Evolutionary conservation across 75 land plant genomes (phyloP), one percentile per base, ranked within the genome.

Genomic region (Picea glauca): DNA sequence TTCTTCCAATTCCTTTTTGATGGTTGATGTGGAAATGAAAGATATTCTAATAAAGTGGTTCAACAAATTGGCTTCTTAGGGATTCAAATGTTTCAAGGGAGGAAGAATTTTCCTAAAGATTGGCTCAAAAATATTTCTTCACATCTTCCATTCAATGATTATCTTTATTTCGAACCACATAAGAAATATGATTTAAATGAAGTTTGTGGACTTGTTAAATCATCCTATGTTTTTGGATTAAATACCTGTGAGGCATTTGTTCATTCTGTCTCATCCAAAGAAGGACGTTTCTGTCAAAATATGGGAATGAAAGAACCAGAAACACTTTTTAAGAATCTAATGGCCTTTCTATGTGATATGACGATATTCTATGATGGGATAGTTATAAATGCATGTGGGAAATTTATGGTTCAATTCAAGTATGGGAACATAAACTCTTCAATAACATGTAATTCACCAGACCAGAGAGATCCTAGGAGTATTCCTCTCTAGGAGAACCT

Each of bases 21-120:
- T n/a, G n/a, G n/a, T n/a, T n/a, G n/a, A n/a, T n/a, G 91, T 8
- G 92, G 90, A 60, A 92, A 92, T 86, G 91, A 90, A 18, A 90
- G 92, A 40, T 79, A 93, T 21, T 74, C 89, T 3, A 65, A 60
- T 21, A 97, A 94, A 68, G 79, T 93, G 21, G 82, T 93, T 23
- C 91, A 94, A 68, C 99, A 97, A 78, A 76, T 87, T 79, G 99
- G 91, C 3, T 94, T 90, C 76, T 62, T 97, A 76, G 98, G 99
- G 6, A 79, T 86, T 60, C 95, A 94, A 70, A 84, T 93, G 15
- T 86, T 76, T 21, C 83, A 81, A 12, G 85, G 83, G 17, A 89
- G 89, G 11, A 90, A 85, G 15, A 79, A 79, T n/a, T 88, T 88
- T 68, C 80, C 92, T 1, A 83, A 70, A 56, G 58, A 63, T 12